Conservation (phyloP, 768 basidiomycete genomes). For the Kwoniella europaea region DNA sequence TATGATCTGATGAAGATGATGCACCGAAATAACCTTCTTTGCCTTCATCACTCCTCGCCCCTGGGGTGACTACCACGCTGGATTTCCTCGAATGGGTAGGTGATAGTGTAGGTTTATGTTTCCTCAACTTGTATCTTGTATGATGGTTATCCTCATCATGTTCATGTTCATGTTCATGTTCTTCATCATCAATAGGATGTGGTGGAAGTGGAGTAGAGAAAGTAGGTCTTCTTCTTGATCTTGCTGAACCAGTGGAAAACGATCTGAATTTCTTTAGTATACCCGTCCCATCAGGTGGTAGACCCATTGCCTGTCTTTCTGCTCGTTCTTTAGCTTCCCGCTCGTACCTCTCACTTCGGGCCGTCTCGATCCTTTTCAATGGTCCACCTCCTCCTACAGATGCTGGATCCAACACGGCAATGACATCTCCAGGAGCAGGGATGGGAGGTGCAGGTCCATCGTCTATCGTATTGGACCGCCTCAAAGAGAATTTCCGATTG, state of each 20-base stretch:
- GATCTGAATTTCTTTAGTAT: conserved; percentile 33
- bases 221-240: conserved; percentile 7
- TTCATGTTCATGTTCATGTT: conserved; percentile 6
- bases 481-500: background rate
- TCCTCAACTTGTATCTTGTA: conserved; percentile 1
- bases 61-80: background rate
- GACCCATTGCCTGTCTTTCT: conserved; percentile 4
- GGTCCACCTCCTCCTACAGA: conserved; percentile 44
- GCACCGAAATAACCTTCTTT: conserved; percentile 8
- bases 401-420: conserved; percentile 38
- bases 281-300: conserved; percentile 5
- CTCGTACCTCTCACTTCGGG: conserved; percentile 28
- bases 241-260: conserved; percentile 13
- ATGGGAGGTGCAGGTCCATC: conserved; percentile 8
- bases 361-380: conserved; percentile 35
- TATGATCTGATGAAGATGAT: background rate
- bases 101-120: conserved; percentile 7
- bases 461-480: conserved; percentile 6
- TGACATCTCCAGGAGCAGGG: conserved; percentile 24
- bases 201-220: conserved; percentile 8
- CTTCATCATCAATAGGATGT: conserved; percentile 1
- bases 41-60: background rate
- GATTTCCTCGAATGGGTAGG: conserved; percentile 7
- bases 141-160: conserved; percentile 2
- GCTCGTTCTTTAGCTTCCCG: conserved; percentile 26